Percentiles rank a stretch among this genome's conserved stretches.
Conservation (phyloP, 768 basidiomycete genomes). For the Coprinellus micaceus region DNA sequence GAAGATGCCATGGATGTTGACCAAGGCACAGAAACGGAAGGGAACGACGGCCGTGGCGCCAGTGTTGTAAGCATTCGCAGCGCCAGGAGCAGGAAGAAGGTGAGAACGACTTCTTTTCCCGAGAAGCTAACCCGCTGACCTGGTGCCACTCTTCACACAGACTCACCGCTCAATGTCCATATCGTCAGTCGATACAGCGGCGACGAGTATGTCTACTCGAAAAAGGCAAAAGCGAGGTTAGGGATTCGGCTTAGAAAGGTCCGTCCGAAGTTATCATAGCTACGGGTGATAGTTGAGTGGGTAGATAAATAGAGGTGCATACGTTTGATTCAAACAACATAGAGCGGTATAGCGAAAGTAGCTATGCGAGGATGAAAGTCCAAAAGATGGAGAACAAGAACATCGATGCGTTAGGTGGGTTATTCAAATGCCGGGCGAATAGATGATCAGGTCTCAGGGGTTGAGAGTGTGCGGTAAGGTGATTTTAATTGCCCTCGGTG, state of each 20-base stretch:
- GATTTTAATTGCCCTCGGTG: constrained; percentile 37
- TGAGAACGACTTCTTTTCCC: constrained; percentile 24
- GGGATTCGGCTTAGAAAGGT: constrained; percentile 13
- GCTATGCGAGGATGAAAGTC: background rate
- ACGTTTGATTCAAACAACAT: constrained; percentile 8
- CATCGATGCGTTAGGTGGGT: background rate
- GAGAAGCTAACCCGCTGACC: too few species aligned
- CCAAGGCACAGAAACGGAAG: constrained; percentile 25
- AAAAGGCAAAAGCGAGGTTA: constrained; percentile 58
- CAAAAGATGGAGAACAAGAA: background rate
- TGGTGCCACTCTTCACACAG: constrained; percentile 22
- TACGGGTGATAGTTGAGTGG: background rate
- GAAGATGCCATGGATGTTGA: constrained; percentile 50
- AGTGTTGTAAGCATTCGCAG: constrained; percentile 62
- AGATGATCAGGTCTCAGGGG: too few species aligned
- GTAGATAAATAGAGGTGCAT: constrained; percentile 1
- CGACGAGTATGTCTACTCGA: constrained; percentile 42
- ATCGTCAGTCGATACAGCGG: constrained; percentile 71
- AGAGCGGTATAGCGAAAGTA: background rate
- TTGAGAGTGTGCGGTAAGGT: background rate
- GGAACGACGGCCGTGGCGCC: constrained; percentile 54
- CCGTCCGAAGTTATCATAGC: constrained; percentile 11
- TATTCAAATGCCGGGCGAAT: background rate
- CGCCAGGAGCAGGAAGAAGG: constrained; percentile 57
- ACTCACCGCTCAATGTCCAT: constrained; percentile 65